Evolutionary conservation across 805 yeast genomes (phyloP), one percentile per base, ranked within the genome.

Genomic region (Ogataea glucozyma): DNA sequence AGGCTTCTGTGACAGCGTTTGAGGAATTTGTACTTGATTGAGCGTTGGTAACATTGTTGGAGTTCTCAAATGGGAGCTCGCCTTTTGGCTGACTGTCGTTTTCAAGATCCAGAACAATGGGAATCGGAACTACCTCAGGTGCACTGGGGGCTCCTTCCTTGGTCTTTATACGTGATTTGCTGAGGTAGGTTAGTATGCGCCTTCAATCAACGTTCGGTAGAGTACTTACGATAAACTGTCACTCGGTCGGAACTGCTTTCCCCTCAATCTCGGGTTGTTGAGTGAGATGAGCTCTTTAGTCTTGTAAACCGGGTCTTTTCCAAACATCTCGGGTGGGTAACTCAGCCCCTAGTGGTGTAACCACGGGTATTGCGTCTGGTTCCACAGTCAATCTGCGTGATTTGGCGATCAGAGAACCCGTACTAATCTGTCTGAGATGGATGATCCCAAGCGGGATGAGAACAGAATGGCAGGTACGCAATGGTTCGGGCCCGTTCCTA

Each of bases 271-370:
- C n/a, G 52, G 56, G 11, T 35, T 42, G 22, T 38, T 39, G 14
- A 52, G 35, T 8, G 55, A 51, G 4, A 20, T 38, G 26, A 52
- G 43, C 14, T 48, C 46, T 31, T 47, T 52, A 21, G 41, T 37
- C 33, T 49, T 49, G 40, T 46, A 46, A 18, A 44, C 24, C n/a
- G 49, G 48, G n/a, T 49, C 48, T 23, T 34, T 42, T 16, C 41
- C 30, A 32, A 40, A 31, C 52, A 48, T 48, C 7, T 4, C 11
- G 10, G 13, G 38, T 14, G 13, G 38, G 7, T 4, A 23, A n/a
- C 22, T 24, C 26, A n/a, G 27, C 26, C 34, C 34, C 19, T 31
- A 7, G 34, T 7, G 34, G 34, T 6, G 34, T 5, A 10, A 24
- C 10, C n/a, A 11, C n/a, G 11, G 18, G 18, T n/a, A n/a, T n/a